Evolutionary conservation across 176 grass and related monocot species (phyloP), one percentile per base, ranked within the genome.

Genomic region (Rhynchospora tenuis): DNA sequence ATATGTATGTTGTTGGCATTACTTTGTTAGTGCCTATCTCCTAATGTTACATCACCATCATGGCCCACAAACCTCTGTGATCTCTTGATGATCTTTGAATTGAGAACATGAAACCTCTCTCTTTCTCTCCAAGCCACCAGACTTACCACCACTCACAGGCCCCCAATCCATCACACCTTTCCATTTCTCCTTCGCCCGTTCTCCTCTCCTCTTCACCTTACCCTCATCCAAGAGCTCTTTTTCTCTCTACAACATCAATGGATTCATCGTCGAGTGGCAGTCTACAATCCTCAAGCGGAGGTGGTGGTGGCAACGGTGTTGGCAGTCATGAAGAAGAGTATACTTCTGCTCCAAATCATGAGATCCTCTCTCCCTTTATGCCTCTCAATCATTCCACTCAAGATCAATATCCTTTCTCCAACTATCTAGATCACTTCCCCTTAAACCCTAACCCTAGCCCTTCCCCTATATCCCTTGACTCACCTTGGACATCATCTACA

Each of bases 201-300:
- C 73, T 46, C 42, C 27, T 17, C 50, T 75, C 51, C 28, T 43
- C 51, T 72, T 27, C 78, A 26, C 46, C 48, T 19, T 84, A 56
- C 48, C 68, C 68, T 51, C 22, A 79, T 29, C 16, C n/a, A 16
- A 64, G 48, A 27, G 7, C 57, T 20, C 5, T 42, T 70, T 42
- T 83, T 19, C 46, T 20, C 17, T 43, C 15, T 15, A 27, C 19
- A 1, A 55, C 72, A 33, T 86, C 60, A 79, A 99, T 99, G 96
- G 91, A 88, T 79, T 99, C 96, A 72, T 91, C 86, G 10, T 93
- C 90, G 27, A 99, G 93, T 84, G 96, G 89, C 38, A 99, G 93
- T 82, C 87, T 95, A 65, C 91, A 87, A 5, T 93, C 91, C 54
- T 95, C 91, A 0, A 86, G 81, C 15, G 88, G 93, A 15, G 93